These are phyloP conservation scores for Croton setiger DNA, from an alignment of 441 rosid genomes.

Conservation along the genomic window DNA sequence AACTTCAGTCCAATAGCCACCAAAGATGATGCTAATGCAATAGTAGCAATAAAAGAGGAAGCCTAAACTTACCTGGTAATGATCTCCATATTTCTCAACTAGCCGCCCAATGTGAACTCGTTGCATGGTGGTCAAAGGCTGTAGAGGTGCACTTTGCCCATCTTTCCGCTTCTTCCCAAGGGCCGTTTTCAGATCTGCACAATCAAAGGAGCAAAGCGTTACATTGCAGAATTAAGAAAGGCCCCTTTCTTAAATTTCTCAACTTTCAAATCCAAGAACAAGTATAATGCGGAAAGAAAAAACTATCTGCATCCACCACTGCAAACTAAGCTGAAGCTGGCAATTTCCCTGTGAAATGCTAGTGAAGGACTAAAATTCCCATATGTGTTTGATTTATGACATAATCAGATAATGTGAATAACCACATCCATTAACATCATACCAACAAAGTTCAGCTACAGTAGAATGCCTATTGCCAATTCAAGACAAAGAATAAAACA, in stretches of 20 bases:
- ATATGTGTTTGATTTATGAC: not conserved
- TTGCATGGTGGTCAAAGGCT: slow-evolving; percentile 79
- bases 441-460: not conserved
- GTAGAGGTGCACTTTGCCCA: slow-evolving; percentile 65
- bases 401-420: not conserved
- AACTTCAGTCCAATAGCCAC: not conserved
- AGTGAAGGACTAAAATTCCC: not conserved
- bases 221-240: not conserved
- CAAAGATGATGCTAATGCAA: not conserved
- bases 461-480: not conserved
- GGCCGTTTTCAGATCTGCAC: slow-evolving; percentile 75
- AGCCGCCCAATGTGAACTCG: slow-evolving; percentile 52
- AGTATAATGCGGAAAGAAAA: too few relatives aligned
- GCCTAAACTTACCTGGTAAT: slow-evolving; percentile 50
- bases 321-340: not conserved
- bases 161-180: slow-evolving; percentile 86
- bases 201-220: slow-evolving; percentile 6
- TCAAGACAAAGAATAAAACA: not conserved
- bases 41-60: not conserved
- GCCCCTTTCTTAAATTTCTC: not conserved
- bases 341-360: not conserved
- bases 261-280: not conserved
- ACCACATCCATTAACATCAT: not conserved
- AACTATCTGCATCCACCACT: too few relatives aligned
- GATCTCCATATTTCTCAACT: slow-evolving; percentile 73